Evolutionary conservation across 1,284 basidiomycete genomes (phyloP), one percentile per base, ranked within the genome.

Genomic region (Pyrrhoderma lamaoense): DNA sequence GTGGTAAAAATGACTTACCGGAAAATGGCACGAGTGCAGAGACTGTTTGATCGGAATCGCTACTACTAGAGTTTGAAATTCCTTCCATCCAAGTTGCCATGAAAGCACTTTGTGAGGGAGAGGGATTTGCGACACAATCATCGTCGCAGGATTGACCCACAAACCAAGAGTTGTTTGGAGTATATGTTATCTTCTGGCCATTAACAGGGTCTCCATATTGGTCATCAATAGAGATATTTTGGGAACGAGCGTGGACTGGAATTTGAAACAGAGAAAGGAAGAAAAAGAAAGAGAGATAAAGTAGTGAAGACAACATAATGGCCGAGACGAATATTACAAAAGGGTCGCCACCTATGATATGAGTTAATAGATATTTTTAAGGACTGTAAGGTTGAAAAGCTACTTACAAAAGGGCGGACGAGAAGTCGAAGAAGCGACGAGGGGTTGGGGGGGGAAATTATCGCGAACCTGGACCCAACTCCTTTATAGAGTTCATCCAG

Each of bases 201-300:
- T 22, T 54, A 7, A 34, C 40, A 13, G 43, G 42, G 42, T 54
- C 52, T 11, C 47, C 47, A 8, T 45, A 19, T 21, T 47, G 45
- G 42, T 54, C 52, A 38, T 54, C 52, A 18, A 54, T 49, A 13
- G 47, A 45, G 7, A 54, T 44, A 42, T 54, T 54, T 36, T 47
- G 40, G 25, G 46, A 47, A 23, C 35, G 46, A 14, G 46, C 46
- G 35, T 39, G 21, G 31, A 25, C 36, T 31, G 38, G 36, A 13
- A 11, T 31, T 31, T 5, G 36, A 22, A n/a, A 22, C 18, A 22
- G 46, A 47, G 40, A 47, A 18, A 38, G 38, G 19, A 39, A 38
- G 21, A 39, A 47, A 18, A 16, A 38, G 18, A 9, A 47, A 18
- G 36, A 39, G 19, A 31, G 27, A 5, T 5, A 31, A 5, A 31